Percentiles rank a stretch among this genome's conserved stretches.
phyloP scores from a whole-genome alignment of 352 stramenopile species.

The Globisporangium nagaii region DNA sequence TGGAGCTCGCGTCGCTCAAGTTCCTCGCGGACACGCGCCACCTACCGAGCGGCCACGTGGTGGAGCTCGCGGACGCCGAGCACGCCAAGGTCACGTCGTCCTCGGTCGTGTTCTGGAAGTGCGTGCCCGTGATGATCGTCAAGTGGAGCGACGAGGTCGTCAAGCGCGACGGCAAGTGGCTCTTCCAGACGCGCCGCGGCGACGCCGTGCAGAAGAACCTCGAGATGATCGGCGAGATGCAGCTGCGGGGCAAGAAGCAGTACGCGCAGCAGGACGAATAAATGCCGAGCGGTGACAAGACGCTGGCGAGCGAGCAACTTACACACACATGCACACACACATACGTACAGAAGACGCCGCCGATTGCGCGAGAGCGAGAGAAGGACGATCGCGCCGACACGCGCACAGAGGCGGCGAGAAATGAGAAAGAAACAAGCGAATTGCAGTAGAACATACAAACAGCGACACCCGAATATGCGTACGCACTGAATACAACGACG shows the following conservation, averaged over 20 bases:
- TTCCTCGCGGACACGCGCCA: conserved; percentile 80
- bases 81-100: conserved; percentile 54
- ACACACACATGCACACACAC: neutral
- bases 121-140: conserved; percentile 77
- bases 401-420: too few species aligned
- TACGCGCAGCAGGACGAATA: conserved; percentile 62
- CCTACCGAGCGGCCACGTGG: conserved; percentile 75
- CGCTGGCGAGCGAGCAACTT: neutral
- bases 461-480: too few species aligned
- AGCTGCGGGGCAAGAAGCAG: conserved; percentile 85
- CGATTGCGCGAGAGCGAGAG: too few species aligned
- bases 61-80: conserved; percentile 50
- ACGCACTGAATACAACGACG: too few species aligned
- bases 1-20: conserved; percentile 67
- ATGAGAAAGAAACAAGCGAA: too few species aligned
- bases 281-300: neutral
- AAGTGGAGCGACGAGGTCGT: conserved; percentile 75
- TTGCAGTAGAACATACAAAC: too few species aligned
- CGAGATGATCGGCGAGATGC: conserved; percentile 87
- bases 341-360: too few species aligned
- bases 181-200: conserved; percentile 65
- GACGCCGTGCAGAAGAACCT: conserved; percentile 86
- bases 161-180: conserved; percentile 68
- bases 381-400: too few species aligned
- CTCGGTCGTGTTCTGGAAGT: conserved; percentile 83